phyloP scores from a whole-genome alignment of 169 alveolate genomes.

The Cystoisospora suis region DNA sequence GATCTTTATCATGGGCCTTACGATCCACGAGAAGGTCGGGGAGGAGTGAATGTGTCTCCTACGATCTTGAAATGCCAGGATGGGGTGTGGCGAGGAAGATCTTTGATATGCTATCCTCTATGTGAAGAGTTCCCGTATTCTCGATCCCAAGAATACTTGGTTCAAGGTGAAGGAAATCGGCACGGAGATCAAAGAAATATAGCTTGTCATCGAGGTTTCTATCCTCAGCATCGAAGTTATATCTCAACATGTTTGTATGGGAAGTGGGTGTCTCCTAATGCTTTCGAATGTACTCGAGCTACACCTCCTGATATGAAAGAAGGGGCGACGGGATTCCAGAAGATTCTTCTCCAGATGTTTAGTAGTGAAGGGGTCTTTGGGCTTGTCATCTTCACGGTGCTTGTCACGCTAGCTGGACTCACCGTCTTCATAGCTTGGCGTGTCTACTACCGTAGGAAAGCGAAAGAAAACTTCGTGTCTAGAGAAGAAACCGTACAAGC shows the following conservation, averaged over 20 bases:
- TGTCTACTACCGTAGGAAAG: slow-evolving; percentile 51
- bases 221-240: slow-evolving; percentile 52
- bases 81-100: slow-evolving; percentile 51
- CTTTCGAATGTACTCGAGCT: slow-evolving; percentile 59
- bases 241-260: slow-evolving; percentile 51
- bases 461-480: slow-evolving; percentile 42
- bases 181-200: slow-evolving; percentile 54
- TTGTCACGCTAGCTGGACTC: slow-evolving; percentile 51
- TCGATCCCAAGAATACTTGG: slow-evolving; percentile 48
- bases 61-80: slow-evolving; percentile 41
- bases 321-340: slow-evolving; percentile 61
- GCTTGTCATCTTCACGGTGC: slow-evolving; percentile 46
- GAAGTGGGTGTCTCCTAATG: slow-evolving; percentile 50
- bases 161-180: slow-evolving; percentile 54
- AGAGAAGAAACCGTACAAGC: slow-evolving; percentile 64
- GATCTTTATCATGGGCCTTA: too few species aligned
- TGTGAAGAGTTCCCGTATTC: slow-evolving; percentile 48
- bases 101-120: slow-evolving; percentile 41
- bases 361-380: slow-evolving; percentile 62
- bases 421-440: slow-evolving; percentile 58
- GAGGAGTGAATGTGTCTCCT: slow-evolving; percentile 35
- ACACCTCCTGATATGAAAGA: slow-evolving; percentile 62
- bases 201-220: slow-evolving; percentile 58
- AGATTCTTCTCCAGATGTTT: slow-evolving; percentile 63
- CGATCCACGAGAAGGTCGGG: too few species aligned